phyloP scores from a whole-genome alignment of 129 eudicot species.

The Chrysanthemum seticuspe region DNA sequence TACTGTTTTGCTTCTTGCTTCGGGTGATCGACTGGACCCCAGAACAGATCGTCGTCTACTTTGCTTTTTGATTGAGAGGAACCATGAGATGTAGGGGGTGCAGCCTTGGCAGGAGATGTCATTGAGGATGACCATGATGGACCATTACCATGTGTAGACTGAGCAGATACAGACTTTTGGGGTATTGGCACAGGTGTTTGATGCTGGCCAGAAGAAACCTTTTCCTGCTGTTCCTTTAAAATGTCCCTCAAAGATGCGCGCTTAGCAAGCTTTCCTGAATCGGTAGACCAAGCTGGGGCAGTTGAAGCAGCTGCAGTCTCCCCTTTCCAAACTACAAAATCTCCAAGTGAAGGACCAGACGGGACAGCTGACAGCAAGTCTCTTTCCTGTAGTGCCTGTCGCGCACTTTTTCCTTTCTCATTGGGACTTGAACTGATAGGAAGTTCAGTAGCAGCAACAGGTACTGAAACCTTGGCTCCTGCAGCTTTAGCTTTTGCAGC shows the following conservation, averaged over 20 bases:
- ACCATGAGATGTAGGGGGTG: constrained; percentile 47
- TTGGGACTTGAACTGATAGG: constrained; percentile 49
- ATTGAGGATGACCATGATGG: constrained; percentile 52
- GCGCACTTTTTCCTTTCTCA: constrained; percentile 60
- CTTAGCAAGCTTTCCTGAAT: constrained; percentile 54
- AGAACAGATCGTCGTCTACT: constrained; percentile 86
- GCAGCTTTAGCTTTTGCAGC: constrained; percentile 73
- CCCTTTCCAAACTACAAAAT: constrained; percentile 91
- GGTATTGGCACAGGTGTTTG: constrained; percentile 40
- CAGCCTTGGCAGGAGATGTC: constrained; percentile 64
- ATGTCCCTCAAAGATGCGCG: constrained; percentile 84
- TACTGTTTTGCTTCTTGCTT: constrained; percentile 85
- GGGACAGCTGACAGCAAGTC: constrained; percentile 71
- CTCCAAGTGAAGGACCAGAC: constrained; percentile 87
- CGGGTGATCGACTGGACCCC: constrained; percentile 92
- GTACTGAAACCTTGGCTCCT: constrained; percentile 50
- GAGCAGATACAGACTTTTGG: constrained; percentile 48
- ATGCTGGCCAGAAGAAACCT: constrained; percentile 37
- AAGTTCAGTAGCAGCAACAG: constrained; percentile 46
- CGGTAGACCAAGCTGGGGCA: constrained; percentile 96
- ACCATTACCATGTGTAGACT: constrained; percentile 47
- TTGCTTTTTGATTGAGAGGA: constrained; percentile 53
- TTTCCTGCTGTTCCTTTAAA: constrained; percentile 80
- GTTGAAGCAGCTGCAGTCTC: constrained; percentile 55
- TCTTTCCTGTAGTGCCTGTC: constrained; percentile 55